Conservation (phyloP, 768 basidiomycete species). For the Kwoniella shandongensis region DNA sequence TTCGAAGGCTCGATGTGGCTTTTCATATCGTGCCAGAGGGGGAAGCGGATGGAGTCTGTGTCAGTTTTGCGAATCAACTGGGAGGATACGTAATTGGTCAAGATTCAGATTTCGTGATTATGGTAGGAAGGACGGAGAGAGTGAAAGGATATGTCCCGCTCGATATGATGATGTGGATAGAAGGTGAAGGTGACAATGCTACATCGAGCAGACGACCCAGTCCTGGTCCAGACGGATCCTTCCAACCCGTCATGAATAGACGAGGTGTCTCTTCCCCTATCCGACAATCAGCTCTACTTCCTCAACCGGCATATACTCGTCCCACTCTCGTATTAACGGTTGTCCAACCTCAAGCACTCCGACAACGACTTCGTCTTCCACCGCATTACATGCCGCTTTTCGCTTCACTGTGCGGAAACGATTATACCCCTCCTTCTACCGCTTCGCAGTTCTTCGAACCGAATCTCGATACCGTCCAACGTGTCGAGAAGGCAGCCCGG, state of each 20-base stretch:
- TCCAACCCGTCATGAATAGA: conserved; percentile 12
- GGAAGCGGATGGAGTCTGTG: conserved; percentile 52
- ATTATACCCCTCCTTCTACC: conserved; percentile 41
- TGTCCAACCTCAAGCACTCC: conserved; percentile 36
- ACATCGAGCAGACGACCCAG: background rate
- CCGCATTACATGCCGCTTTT: conserved; percentile 45
- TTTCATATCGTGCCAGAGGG: conserved; percentile 46
- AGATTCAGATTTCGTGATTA: conserved; percentile 51
- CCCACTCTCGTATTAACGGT: conserved; percentile 39
- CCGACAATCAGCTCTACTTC: conserved; percentile 23
- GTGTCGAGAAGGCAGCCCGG: conserved; percentile 48
- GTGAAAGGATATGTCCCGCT: conserved; percentile 50
- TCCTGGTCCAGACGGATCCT: background rate
- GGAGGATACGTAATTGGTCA: conserved; percentile 49
- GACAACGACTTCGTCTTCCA: conserved; percentile 44
- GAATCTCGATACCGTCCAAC: conserved; percentile 14
- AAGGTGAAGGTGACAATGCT: conserved; percentile 17
- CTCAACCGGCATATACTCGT: conserved; percentile 15
- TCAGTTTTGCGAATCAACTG: conserved; percentile 40
- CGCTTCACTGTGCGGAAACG: conserved; percentile 48
- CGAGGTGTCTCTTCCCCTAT: conserved; percentile 1
- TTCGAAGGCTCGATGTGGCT: conserved; percentile 34
- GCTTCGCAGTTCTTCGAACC: conserved; percentile 39
- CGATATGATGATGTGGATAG: conserved; percentile 52
- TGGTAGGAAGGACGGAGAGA: conserved; percentile 22